Conservation (phyloP, 139 green algal genomes). For the Tetraselmis striata region DNA sequence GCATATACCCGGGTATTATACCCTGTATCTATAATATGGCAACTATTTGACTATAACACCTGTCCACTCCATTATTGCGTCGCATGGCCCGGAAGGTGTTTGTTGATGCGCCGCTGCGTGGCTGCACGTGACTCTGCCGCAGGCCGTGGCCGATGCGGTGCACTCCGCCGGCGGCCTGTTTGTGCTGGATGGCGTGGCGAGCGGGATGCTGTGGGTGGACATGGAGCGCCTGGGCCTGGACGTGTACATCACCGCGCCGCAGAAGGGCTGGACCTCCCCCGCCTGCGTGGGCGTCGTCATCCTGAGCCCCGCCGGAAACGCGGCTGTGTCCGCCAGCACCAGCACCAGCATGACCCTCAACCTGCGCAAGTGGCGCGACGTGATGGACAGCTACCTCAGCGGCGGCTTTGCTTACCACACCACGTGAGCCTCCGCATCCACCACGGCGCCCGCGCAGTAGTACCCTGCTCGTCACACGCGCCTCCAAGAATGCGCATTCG, state of each 20-base stretch:
- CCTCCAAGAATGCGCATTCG: too few relatives aligned
- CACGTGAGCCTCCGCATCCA: not conserved
- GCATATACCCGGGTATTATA: too few relatives aligned
- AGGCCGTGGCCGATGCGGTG: constrained; percentile 6
- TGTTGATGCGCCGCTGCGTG: too few relatives aligned
- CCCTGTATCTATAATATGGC: too few relatives aligned
- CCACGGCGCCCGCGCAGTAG: too few relatives aligned
- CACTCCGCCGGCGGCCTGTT: constrained; percentile 18
- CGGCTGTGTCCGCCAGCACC: not conserved
- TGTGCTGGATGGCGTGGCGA: constrained; percentile 25
- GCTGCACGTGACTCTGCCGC: too few relatives aligned
- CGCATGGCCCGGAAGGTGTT: too few relatives aligned
- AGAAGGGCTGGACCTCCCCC: constrained; percentile 24
- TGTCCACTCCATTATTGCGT: too few relatives aligned
- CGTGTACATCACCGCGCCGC: constrained; percentile 20
- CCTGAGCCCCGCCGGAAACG: constrained; percentile 8
- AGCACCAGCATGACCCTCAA: constrained; percentile 23
- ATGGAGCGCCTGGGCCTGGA: constrained; percentile 23
- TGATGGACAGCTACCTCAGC: constrained; percentile 25
- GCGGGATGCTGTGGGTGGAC: constrained; percentile 22
- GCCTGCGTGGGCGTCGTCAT: constrained; percentile 23
- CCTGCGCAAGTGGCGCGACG: constrained; percentile 22
- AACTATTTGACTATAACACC: too few relatives aligned
- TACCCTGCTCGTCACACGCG: too few relatives aligned
- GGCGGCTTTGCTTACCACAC: constrained; percentile 10